Evolutionary conservation across 2,329 filamentous ascomycete genomes (phyloP).

Genomic region (Pseudocercospora ulei): DNA sequence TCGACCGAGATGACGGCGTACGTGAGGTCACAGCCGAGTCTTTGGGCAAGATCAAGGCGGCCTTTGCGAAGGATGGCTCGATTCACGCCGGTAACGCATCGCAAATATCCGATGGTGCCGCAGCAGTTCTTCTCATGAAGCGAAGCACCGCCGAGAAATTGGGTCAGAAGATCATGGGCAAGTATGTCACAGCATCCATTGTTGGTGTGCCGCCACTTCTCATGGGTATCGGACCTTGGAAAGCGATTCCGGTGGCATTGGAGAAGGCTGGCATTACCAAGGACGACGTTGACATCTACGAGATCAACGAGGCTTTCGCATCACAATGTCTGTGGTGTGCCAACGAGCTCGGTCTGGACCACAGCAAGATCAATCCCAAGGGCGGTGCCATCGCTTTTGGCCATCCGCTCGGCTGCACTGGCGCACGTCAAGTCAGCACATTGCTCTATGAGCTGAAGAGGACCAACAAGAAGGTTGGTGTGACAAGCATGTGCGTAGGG

Average conservation of each 20-base stretch:
- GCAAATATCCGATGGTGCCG: slow-evolving; percentile 91
- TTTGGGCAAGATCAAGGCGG: slow-evolving; percentile 79
- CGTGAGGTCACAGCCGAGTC: slow-evolving; percentile 76
- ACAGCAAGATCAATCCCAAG: slow-evolving; percentile 91
- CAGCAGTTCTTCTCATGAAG: slow-evolving; percentile 91
- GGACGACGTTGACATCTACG: slow-evolving; percentile 90
- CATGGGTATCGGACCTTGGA: slow-evolving; percentile 94
- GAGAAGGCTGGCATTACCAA: slow-evolving; percentile 75
- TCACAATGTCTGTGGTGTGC: slow-evolving; percentile 90
- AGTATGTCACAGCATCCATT: slow-evolving; percentile 75
- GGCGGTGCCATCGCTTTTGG: slow-evolving; percentile 90
- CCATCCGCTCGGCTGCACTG: slow-evolving; percentile 89
- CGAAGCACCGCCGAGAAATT: slow-evolving; percentile 80
- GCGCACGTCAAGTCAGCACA: slow-evolving; percentile 85
- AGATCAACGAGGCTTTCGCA: slow-evolving; percentile 99
- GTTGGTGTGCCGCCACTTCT: slow-evolving; percentile 85
- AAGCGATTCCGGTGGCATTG: slow-evolving; percentile 86
- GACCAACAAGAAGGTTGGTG: slow-evolving; percentile 72
- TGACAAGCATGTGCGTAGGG: slow-evolving; percentile 93
- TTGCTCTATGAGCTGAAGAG: slow-evolving; percentile 81
- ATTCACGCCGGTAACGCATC: slow-evolving; percentile 96
- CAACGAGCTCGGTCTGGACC: slow-evolving; percentile 71
- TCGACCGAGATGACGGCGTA: slow-evolving; percentile 78
- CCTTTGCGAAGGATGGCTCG: slow-evolving; percentile 80
- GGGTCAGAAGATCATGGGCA: slow-evolving; percentile 80